Percentiles rank a stretch among this genome's conserved stretches.
phyloP scores from a whole-genome alignment of 2,329 filamentous ascomycete species.

The Fusarium sp. region DNA sequence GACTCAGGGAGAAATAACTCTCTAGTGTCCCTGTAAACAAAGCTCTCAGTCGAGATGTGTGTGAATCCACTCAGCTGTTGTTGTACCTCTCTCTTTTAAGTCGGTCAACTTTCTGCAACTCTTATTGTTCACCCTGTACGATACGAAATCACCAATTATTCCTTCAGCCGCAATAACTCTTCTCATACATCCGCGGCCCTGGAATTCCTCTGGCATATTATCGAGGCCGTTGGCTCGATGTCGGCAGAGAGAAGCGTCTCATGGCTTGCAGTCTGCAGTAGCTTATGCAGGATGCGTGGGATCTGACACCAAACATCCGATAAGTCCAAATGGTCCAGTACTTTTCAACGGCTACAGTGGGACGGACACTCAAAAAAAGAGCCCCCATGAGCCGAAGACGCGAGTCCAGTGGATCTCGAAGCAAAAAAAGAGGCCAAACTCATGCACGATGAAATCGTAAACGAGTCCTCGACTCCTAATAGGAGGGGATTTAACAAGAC shows the following conservation, averaged over 20 bases:
- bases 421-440: slow-evolving; percentile 19
- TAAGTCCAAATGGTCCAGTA: slow-evolving; percentile 37
- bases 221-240: slow-evolving; percentile 29
- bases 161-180: slow-evolving; percentile 4
- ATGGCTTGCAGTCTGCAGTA: slow-evolving; percentile 41
- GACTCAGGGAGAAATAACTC: neutral
- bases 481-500: slow-evolving; percentile 35
- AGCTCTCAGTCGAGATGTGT: slow-evolving; percentile 6
- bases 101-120: slow-evolving; percentile 34
- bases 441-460: slow-evolving; percentile 43
- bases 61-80: slow-evolving; percentile 11
- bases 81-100: slow-evolving; percentile 26
- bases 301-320: slow-evolving; percentile 36
- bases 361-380: slow-evolving; percentile 4
- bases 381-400: slow-evolving; percentile 21
- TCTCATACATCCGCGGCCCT: slow-evolving; percentile 23
- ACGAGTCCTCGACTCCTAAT: slow-evolving; percentile 28
- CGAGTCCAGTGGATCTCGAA: slow-evolving; percentile 29
- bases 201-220: slow-evolving; percentile 22
- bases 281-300: slow-evolving; percentile 34
- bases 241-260: slow-evolving; percentile 33
- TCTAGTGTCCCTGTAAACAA: slow-evolving; percentile 1
- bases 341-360: slow-evolving; percentile 22
- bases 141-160: slow-evolving; percentile 19
- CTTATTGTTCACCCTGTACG: neutral